Conservation (phyloP, 345 rosid species). For the Acer yangbiense region DNA sequence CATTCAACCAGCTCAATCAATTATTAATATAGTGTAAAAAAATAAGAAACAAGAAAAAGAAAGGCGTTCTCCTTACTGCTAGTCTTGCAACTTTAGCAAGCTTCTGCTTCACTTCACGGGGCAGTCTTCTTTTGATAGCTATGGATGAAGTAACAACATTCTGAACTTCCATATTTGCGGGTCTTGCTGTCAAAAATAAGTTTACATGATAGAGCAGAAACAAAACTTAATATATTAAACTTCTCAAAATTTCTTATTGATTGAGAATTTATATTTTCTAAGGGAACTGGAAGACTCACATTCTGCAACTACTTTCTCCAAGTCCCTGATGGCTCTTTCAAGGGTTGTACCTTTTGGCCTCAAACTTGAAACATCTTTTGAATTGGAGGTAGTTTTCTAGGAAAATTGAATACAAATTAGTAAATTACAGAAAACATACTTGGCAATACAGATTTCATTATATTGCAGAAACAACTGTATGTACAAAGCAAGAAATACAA, state of each 20-base stretch:
- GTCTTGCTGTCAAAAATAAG: constrained; percentile 30
- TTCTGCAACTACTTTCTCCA: constrained; percentile 44
- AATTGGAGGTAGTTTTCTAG: constrained; percentile 30
- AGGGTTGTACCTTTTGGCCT: constrained; percentile 33
- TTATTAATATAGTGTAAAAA: not conserved
- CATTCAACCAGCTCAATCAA: not conserved
- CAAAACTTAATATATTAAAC: not conserved
- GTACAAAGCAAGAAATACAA: not conserved
- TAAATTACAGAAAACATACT: constrained; percentile 4
- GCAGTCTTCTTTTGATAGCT: constrained; percentile 37
- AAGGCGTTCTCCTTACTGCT: constrained; percentile 22
- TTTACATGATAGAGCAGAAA: not conserved
- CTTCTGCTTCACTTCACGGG: constrained; percentile 44
- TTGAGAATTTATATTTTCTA: constrained; percentile 3
- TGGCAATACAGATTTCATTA: not conserved
- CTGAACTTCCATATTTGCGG: constrained; percentile 26
- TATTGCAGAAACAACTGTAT: not conserved
- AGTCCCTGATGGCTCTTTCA: constrained; percentile 44
- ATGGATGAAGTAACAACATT: constrained; percentile 31
- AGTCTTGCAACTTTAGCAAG: constrained; percentile 50
- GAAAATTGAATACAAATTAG: not conserved
- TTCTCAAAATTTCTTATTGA: not conserved
- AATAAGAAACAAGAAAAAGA: not conserved
- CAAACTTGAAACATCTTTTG: constrained; percentile 23
- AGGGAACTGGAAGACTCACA: constrained; percentile 28